Evolutionary conservation across 1,139 yeast genomes (phyloP), one percentile per base, ranked within the genome.

Genomic region (Pichia sp.): DNA sequence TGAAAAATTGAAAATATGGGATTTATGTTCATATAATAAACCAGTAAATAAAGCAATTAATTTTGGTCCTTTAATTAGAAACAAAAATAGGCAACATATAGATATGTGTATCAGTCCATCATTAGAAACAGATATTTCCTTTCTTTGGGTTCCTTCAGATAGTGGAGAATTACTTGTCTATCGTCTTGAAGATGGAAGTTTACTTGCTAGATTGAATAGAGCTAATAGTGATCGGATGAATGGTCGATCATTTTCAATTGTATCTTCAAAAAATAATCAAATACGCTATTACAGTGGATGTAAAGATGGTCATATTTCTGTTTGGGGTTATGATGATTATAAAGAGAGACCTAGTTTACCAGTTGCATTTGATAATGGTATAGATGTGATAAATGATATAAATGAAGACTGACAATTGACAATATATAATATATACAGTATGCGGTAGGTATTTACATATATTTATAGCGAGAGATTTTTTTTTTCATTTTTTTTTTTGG

Each of bases 1-100:
- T 58, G 94, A 86, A 49, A 82, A 78, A 55, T 70, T 86, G 3
- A 66, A 89, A 23, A 78, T 82, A 0, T 87, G 96, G 96, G 82
- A 82, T 52, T 65, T 83, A 66, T 51, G 68, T 33, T 49, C 76
- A 43, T 56, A 71, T 48, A 34, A 71, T 53, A 65, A 72, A 55
- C 78, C 78, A 2, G 62, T 74, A 29, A 85, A 86, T 57, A 77
- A 78, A 54, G 68, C 82, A 35, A 70, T 83, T 30, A 86, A 85
- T 55, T 87, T 82, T 60, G 95, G 95, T 0, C 95, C 95, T 0
- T 66, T 82, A 46, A 77, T 87, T 2, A 69, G 90, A 47, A 84
- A 86, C 59, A 77, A 80, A 52, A 67, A 75, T 39, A 69, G 73
- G 16, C 81, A 74, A 50, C 65, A 69, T 11, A 63, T 74, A 0